Conservation (phyloP, 2,329 filamentous ascomycete species). For the Penicillium verrucosum region DNA sequence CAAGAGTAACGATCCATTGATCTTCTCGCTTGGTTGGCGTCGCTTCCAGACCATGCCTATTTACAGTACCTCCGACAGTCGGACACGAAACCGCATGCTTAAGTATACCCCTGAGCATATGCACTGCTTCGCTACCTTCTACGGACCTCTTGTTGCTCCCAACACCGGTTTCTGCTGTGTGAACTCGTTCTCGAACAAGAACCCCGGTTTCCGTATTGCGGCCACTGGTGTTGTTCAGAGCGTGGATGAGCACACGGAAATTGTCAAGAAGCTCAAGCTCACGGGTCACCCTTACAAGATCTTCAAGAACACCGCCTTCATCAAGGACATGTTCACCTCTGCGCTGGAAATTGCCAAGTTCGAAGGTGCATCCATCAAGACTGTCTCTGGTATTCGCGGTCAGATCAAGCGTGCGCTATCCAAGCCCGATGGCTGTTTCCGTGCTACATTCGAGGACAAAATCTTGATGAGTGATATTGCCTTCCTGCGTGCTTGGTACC, state of each 20-base stretch:
- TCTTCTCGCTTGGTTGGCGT: constrained; percentile 95
- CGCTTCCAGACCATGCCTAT: constrained; percentile 89
- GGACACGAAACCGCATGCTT: constrained; percentile 92
- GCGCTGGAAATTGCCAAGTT: constrained; percentile 96
- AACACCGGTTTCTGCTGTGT: constrained; percentile 96
- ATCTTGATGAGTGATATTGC: constrained; percentile 95
- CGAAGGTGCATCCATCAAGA: constrained; percentile 91
- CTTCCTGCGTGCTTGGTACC: constrained; percentile 95
- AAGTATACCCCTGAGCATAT: constrained; percentile 99
- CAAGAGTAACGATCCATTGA: constrained; percentile 95
- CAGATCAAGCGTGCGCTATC: constrained; percentile 95
- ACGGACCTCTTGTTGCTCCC: constrained; percentile 88
- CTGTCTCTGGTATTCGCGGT: constrained; percentile 89
- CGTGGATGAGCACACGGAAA: constrained; percentile 93
- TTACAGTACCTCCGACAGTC: constrained; percentile 91
- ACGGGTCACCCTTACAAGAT: constrained; percentile 94
- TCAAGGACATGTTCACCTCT: constrained; percentile 96
- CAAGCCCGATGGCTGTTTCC: constrained; percentile 92
- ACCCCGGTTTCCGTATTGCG: constrained; percentile 87
- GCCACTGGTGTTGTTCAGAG: constrained; percentile 90
- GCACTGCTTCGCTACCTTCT: constrained; percentile 97
- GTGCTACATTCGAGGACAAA: constrained; percentile 98
- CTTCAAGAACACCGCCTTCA: constrained; percentile 98
- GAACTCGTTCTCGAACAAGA: constrained; percentile 79
- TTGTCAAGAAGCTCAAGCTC: constrained; percentile 98